Percentiles rank a stretch among this genome's conserved stretches.
These are phyloP conservation scores for Sarocladium strictum DNA, from an alignment of 2,329 filamentous ascomycete genomes.

Conservation along the genomic window DNA sequence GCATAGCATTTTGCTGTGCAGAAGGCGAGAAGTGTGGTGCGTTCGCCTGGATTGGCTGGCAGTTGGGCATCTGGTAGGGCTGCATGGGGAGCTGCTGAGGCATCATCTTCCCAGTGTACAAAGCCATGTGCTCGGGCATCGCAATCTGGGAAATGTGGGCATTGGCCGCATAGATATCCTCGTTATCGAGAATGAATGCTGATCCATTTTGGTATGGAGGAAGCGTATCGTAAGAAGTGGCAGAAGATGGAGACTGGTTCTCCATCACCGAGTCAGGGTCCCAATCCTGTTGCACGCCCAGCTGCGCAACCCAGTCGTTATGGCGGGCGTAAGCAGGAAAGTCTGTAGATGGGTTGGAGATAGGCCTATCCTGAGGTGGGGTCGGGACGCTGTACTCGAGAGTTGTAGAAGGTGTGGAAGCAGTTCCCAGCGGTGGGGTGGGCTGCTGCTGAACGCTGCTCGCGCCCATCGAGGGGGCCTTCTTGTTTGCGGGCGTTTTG, in stretches of 20 bases:
- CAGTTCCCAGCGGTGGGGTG: slow-evolving; percentile 54
- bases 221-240: slow-evolving; percentile 42
- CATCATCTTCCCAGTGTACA: slow-evolving; percentile 39
- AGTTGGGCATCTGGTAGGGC: slow-evolving; percentile 4
- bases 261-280: slow-evolving; percentile 30
- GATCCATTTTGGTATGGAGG: slow-evolving; percentile 55
- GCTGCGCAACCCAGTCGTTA: slow-evolving; percentile 37
- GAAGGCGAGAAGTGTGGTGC: slow-evolving; percentile 59
- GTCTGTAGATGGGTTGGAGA: slow-evolving; percentile 27
- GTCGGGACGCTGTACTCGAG: slow-evolving; percentile 47
- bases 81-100: slow-evolving; percentile 28
- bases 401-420: slow-evolving; percentile 57
- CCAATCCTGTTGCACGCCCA: slow-evolving; percentile 22
- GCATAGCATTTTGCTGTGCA: slow-evolving; percentile 62
- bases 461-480: slow-evolving; percentile 24
- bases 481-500: slow-evolving; percentile 79
- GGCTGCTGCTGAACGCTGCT: slow-evolving; percentile 38
- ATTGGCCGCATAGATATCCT: slow-evolving; percentile 56
- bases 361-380: slow-evolving; percentile 43
- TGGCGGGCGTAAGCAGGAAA: slow-evolving; percentile 44
- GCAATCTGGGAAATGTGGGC: slow-evolving; percentile 47
- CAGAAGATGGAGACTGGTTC: slow-evolving; percentile 32
- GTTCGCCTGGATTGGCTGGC: slow-evolving; percentile 13
- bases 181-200: slow-evolving; percentile 55
- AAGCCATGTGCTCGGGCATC: slow-evolving; percentile 23